Evolutionary conservation across 2,329 filamentous ascomycete species (phyloP).

Genomic region (Talaromyces pinophilus): DNA sequence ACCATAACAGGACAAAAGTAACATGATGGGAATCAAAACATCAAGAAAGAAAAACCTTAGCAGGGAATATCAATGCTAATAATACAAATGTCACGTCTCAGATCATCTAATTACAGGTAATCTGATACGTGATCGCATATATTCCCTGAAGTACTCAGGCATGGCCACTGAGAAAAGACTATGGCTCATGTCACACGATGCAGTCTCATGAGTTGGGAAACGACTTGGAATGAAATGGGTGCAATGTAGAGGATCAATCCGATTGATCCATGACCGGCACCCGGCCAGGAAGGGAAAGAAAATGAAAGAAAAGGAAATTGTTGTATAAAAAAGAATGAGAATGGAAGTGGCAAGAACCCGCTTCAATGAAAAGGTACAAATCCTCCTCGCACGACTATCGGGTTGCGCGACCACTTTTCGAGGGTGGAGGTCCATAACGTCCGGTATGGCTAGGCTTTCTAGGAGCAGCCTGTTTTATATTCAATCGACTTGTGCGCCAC

Average conservation of each 20-base stretch:
- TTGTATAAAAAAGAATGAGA: conserved; percentile 1
- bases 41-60: conserved; percentile 5
- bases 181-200: conserved; percentile 15
- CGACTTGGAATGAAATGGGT: conserved; percentile 1
- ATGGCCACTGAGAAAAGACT: conserved; percentile 10
- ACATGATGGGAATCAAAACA: conserved; percentile 22
- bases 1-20: conserved; percentile 18
- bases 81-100: conserved; percentile 18
- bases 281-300: conserved; percentile 3
- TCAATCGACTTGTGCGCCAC: conserved; percentile 69
- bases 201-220: conserved; percentile 15
- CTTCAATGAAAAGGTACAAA: background rate
- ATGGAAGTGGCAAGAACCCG: conserved; percentile 9
- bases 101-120: background rate
- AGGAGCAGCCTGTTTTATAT: conserved; percentile 31
- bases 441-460: conserved; percentile 31
- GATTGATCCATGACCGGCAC: conserved; percentile 11
- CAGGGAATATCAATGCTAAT: conserved; percentile 12
- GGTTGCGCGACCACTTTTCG: conserved; percentile 18
- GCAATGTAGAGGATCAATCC: conserved; percentile 6
- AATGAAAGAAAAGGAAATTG: conserved; percentile 3
- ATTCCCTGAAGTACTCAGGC: conserved; percentile 15
- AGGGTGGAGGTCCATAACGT: conserved; percentile 31
- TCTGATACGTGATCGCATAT: conserved; percentile 6
- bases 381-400: conserved; percentile 19